Evolutionary conservation across 495 filamentous ascomycete species (phyloP).

Genomic region (Chlorociboria aeruginascens): DNA sequence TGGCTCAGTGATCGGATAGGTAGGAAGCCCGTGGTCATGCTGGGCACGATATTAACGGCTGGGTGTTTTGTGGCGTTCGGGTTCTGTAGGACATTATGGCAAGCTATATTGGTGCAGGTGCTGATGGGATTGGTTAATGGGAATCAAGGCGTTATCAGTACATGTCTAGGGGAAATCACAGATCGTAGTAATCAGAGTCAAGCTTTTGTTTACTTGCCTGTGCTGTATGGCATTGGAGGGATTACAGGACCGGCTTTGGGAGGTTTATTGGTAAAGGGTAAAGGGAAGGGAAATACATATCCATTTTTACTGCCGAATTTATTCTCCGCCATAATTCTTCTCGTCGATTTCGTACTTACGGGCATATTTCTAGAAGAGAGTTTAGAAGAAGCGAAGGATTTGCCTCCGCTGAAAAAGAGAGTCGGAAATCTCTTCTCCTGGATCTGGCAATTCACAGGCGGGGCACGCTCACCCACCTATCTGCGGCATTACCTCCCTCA

Average conservation of each 20-base stretch:
- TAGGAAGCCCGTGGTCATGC: constrained; percentile 82
- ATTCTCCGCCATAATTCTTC: constrained; percentile 54
- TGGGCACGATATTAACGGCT: constrained; percentile 74
- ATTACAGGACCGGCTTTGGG: constrained; percentile 87
- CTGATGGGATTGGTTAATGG: constrained; percentile 91
- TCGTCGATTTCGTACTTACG: constrained; percentile 60
- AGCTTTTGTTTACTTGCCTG: constrained; percentile 85
- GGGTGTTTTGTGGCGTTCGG: constrained; percentile 78
- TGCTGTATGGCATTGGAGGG: constrained; percentile 84
- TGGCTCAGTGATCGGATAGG: constrained; percentile 81
- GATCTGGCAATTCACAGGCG: constrained; percentile 63
- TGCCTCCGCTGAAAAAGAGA: constrained; percentile 48
- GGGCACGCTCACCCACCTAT: constrained; percentile 45
- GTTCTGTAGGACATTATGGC: constrained; percentile 69
- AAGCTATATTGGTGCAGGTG: constrained; percentile 73
- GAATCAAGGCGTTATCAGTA: constrained; percentile 76
- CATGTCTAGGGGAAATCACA: constrained; percentile 88
- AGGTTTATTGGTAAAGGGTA: constrained; percentile 59
- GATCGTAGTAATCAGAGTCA: constrained; percentile 86
- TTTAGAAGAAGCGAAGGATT: constrained; percentile 55
- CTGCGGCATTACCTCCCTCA: constrained; percentile 21
- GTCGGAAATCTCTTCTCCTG: constrained; percentile 50
- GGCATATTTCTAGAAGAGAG: constrained; percentile 78
- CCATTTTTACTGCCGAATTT: constrained; percentile 84
- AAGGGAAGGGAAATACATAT: constrained; percentile 41